A percentile compares a stretch with the other conserved stretches of the same genome.
Evolutionary conservation across 345 rosid species (phyloP).

Genomic region (Gossypium bickii): DNA sequence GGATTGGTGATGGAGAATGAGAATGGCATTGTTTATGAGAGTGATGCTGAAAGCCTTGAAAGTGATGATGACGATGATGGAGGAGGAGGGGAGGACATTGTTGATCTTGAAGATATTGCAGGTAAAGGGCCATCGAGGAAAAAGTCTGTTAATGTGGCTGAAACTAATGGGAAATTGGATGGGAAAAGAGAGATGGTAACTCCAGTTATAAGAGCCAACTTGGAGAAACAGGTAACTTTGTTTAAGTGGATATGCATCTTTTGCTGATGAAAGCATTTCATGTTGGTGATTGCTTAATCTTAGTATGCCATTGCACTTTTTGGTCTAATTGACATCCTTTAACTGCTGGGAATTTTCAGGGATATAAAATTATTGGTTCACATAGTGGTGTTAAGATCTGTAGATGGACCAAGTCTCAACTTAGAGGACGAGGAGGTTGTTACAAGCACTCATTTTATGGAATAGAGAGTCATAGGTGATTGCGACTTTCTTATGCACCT

Average conservation of each 20-base stretch:
- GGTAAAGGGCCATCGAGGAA: slow-evolving; percentile 81
- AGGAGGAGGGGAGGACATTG: slow-evolving; percentile 37
- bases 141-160: slow-evolving; percentile 27
- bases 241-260: not conserved
- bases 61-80: slow-evolving; percentile 34
- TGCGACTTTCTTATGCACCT: slow-evolving; percentile 7
- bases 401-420: slow-evolving; percentile 99
- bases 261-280: not conserved
- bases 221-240: slow-evolving; percentile 76
- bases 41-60: slow-evolving; percentile 38
- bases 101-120: slow-evolving; percentile 94
- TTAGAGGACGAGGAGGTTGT: slow-evolving; percentile 99
- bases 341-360: slow-evolving; percentile 48
- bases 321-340: not conserved
- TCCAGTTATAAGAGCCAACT: slow-evolving; percentile 87
- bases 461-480: slow-evolving; percentile 96
- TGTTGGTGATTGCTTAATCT: not conserved
- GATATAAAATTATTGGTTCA: slow-evolving; percentile 94
- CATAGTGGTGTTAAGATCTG: slow-evolving; percentile 98
- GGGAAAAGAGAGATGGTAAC: slow-evolving; percentile 88
- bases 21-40: slow-evolving; percentile 27
- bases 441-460: slow-evolving; percentile 98
- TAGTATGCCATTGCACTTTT: not conserved
- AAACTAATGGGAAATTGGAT: slow-evolving; percentile 52
- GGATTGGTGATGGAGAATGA: slow-evolving; percentile 30